A percentile compares a stretch with the other conserved stretches of the same genome.
Conservation (phyloP, 495 filamentous ascomycete genomes). For the Pyrenula massariospora region DNA sequence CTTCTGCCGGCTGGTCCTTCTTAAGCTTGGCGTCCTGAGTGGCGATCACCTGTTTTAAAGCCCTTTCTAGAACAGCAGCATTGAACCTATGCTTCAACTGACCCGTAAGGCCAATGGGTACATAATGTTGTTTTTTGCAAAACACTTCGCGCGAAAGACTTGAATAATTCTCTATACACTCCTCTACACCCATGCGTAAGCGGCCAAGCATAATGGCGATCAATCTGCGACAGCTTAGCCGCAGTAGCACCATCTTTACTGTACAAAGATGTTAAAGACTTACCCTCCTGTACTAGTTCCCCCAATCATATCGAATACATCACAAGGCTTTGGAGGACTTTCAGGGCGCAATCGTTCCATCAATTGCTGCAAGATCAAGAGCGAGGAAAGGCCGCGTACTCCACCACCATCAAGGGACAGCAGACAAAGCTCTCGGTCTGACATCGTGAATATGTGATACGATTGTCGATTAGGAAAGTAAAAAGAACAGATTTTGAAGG, state of each 20-base stretch:
- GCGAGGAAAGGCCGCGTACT: slow-evolving; percentile 37
- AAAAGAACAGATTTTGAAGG: too few species aligned
- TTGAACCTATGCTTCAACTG: slow-evolving; percentile 26
- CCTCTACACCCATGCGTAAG: slow-evolving; percentile 30
- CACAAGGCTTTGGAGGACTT: slow-evolving; percentile 34
- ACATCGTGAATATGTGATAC: too few species aligned
- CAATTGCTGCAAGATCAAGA: slow-evolving; percentile 36
- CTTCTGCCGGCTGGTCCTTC: too few species aligned
- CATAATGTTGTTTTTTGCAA: slow-evolving; percentile 16
- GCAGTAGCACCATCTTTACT: too few species aligned
- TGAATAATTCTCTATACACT: slow-evolving; percentile 34
- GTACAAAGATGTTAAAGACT: slow-evolving; percentile 2
- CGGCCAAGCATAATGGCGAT: slow-evolving; percentile 31
- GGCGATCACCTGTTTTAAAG: slow-evolving; percentile 29
- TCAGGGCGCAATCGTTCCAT: slow-evolving; percentile 29
- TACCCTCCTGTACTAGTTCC: slow-evolving; percentile 30
- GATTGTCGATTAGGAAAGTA: too few species aligned
- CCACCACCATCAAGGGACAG: slow-evolving; percentile 39
- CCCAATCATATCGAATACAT: slow-evolving; percentile 32
- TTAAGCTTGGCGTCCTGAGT: too few species aligned
- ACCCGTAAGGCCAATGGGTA: slow-evolving; percentile 19
- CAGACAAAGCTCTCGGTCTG: slow-evolving; percentile 8
- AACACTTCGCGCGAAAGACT: slow-evolving; percentile 24
- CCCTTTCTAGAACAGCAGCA: slow-evolving; percentile 22
- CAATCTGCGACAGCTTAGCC: slow-evolving; percentile 10